Percentiles rank a stretch among this genome's conserved stretches.
Evolutionary conservation across 2,329 filamentous ascomycete genomes (phyloP).

Genomic region (Talaromyces albobiverticillius): DNA sequence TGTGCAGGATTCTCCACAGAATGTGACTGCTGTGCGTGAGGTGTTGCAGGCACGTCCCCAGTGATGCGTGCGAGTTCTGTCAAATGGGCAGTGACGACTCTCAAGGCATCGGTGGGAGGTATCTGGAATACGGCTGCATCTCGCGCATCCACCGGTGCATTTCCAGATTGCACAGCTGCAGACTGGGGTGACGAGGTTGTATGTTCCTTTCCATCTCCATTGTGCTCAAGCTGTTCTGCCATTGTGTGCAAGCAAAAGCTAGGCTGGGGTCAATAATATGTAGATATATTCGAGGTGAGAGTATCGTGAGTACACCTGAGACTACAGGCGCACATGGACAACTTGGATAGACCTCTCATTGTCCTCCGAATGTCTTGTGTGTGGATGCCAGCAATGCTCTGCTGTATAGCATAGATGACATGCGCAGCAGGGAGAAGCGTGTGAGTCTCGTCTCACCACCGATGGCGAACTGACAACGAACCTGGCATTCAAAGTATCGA

Average conservation of each 20-base stretch:
- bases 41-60: conserved; percentile 73
- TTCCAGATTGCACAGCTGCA: conserved; percentile 12
- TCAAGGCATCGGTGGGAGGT: conserved; percentile 70
- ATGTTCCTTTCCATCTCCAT: conserved; percentile 18
- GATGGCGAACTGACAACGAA: too few relatives aligned
- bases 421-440: not conserved
- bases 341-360: conserved; percentile 30
- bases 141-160: conserved; percentile 14
- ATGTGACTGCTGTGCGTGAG: conserved; percentile 2
- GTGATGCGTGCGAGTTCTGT: conserved; percentile 47
- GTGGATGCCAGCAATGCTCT: not conserved
- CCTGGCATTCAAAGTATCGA: not conserved
- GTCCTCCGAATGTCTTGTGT: conserved; percentile 23
- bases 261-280: conserved; percentile 6
- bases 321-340: conserved; percentile 26
- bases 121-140: conserved; percentile 60
- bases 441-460: too few relatives aligned
- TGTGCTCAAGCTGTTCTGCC: conserved; percentile 20
- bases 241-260: conserved; percentile 20
- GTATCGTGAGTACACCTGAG: conserved; percentile 22
- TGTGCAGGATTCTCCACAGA: not conserved
- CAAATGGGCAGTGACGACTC: conserved; percentile 69
- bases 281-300: conserved; percentile 10
- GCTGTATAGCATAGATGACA: not conserved
- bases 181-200: too few relatives aligned